A percentile compares a stretch with the other conserved stretches of the same genome.
Conservation (phyloP, 352 stramenopile genomes). For the Achlya hypogyna region DNA sequence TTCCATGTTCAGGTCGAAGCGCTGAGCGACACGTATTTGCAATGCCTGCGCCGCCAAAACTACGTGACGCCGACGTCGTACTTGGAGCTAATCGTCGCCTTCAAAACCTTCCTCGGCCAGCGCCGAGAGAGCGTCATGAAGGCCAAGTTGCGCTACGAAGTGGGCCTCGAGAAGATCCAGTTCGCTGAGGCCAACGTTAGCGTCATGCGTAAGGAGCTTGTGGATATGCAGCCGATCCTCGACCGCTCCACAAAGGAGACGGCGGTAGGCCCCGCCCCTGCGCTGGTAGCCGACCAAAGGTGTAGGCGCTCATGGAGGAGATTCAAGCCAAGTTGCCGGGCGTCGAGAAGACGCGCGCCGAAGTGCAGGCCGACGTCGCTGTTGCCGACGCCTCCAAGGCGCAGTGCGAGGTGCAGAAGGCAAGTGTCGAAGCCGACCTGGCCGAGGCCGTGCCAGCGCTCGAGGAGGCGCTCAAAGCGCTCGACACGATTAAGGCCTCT, state of each 20-base stretch:
- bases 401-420: conserved; percentile 85
- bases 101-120: conserved; percentile 83
- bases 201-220: conserved; percentile 91
- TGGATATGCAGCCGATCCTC: conserved; percentile 90
- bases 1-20: conserved; percentile 89
- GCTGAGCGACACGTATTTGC: conserved; percentile 76
- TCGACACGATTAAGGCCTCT: conserved; percentile 87
- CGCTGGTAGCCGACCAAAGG: background rate
- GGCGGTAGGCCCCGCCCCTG: conserved; percentile 17
- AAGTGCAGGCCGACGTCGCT: conserved; percentile 75
- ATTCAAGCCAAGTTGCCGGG: conserved; percentile 89
- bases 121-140: conserved; percentile 76
- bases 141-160: conserved; percentile 82
- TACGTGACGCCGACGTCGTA: conserved; percentile 95
- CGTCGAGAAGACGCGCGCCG: conserved; percentile 67
- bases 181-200: conserved; percentile 90
- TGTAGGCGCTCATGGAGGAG: conserved; percentile 85
- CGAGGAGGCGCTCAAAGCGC: conserved; percentile 87
- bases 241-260: conserved; percentile 88
- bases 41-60: conserved; percentile 81
- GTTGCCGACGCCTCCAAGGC: conserved; percentile 76
- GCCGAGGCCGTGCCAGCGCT: conserved; percentile 88
- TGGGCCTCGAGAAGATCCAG: conserved; percentile 90
- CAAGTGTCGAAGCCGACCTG: conserved; percentile 82
- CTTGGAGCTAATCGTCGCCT: conserved; percentile 90